Conservation (phyloP, 1,139 yeast genomes). For the Geotrichum candidum region DNA sequence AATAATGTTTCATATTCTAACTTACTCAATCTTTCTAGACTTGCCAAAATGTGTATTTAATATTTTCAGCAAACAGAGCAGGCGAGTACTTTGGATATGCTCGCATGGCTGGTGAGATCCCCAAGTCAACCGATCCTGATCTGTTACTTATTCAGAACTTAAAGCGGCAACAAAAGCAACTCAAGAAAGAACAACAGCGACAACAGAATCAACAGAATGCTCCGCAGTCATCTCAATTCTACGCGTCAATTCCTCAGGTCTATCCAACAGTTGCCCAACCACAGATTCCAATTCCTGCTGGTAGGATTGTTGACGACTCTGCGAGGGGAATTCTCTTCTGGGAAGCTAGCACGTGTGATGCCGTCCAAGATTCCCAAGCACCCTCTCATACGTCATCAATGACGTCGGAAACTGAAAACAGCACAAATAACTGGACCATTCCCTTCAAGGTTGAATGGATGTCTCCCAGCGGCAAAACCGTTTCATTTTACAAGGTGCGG, state of each 20-base stretch:
- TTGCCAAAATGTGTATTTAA: constrained; percentile 36
- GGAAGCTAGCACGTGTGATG: constrained; percentile 29
- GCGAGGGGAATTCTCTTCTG: constrained; percentile 38
- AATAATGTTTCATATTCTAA: neutral
- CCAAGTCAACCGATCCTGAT: constrained; percentile 13
- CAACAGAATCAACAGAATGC: neutral
- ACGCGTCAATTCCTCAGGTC: constrained; percentile 11
- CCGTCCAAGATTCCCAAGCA: neutral
- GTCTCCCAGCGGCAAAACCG: constrained; percentile 26
- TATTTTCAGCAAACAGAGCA: constrained; percentile 39
- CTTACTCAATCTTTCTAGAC: constrained; percentile 10
- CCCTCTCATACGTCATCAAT: neutral
- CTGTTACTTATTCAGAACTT: neutral
- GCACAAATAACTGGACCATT: constrained; percentile 33
- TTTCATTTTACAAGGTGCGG: constrained; percentile 33
- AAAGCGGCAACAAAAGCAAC: neutral
- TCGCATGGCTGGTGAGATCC: constrained; percentile 32
- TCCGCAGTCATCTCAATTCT: constrained; percentile 3
- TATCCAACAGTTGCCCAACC: constrained; percentile 24
- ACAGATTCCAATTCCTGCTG: constrained; percentile 33
- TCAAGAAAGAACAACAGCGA: neutral
- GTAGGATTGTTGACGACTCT: constrained; percentile 38
- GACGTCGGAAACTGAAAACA: neutral
- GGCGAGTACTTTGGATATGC: constrained; percentile 40
- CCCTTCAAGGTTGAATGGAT: constrained; percentile 38